Conservation (phyloP, 78 protist species). For the Neovahlkampfia damariscottae region DNA sequence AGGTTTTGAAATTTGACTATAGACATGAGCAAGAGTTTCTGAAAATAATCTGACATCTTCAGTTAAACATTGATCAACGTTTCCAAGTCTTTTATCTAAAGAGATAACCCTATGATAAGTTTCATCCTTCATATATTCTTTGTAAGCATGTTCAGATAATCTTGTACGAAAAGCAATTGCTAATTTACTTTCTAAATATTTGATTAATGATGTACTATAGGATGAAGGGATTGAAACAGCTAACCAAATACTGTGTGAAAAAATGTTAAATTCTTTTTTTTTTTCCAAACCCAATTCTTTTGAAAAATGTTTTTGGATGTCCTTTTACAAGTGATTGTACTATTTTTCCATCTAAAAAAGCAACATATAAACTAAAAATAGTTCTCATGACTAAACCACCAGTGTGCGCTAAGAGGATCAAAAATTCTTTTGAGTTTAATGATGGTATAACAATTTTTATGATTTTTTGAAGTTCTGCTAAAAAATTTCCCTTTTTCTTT, state of each 20-base stretch:
- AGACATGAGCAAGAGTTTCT: constrained; percentile 16
- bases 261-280: too few relatives aligned
- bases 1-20: constrained; percentile 27
- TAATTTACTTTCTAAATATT: neutral
- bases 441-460: neutral
- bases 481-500: too few relatives aligned
- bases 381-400: neutral
- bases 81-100: constrained; percentile 19
- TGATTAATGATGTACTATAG: constrained; percentile 1
- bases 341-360: constrained; percentile 7
- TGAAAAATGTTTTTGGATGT: neutral
- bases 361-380: neutral
- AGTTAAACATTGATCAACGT: constrained; percentile 29
- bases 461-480: neutral
- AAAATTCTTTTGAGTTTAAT: neutral
- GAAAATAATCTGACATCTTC: constrained; percentile 18
- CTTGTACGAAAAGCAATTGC: constrained; percentile 9
- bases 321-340: constrained; percentile 1
- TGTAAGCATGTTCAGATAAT: constrained; percentile 12
- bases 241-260: too few relatives aligned
- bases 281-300: neutral
- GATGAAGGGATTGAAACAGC: constrained; percentile 4
- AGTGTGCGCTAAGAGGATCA: neutral
- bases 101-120: constrained; percentile 13
- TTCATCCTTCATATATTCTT: neutral